A percentile compares a stretch with the other conserved stretches of the same genome.
Evolutionary conservation across 176 grass and related monocot species (phyloP).

Genomic region (Eragrostis nindensis): DNA sequence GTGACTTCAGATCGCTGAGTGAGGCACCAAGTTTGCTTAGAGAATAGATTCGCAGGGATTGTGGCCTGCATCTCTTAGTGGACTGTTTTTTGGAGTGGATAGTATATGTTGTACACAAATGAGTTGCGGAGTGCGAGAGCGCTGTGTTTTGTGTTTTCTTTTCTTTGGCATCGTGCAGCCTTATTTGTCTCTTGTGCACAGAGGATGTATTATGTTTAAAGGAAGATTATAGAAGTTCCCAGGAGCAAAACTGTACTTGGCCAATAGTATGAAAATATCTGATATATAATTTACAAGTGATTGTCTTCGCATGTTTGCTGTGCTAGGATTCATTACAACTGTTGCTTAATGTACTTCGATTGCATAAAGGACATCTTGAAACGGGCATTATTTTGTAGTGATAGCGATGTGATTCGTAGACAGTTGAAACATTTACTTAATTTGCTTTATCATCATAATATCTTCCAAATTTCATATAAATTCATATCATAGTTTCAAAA

Average conservation of each 20-base stretch:
- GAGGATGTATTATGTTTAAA: constrained; percentile 24
- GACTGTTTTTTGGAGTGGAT: constrained; percentile 33
- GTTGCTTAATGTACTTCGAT: neutral
- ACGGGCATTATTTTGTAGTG: too few species aligned
- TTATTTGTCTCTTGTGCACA: constrained; percentile 34
- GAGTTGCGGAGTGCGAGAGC: constrained; percentile 10
- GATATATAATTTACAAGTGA: neutral
- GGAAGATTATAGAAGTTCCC: constrained; percentile 4
- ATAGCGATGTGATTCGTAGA: too few species aligned
- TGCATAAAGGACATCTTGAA: neutral
- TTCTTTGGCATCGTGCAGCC: constrained; percentile 18
- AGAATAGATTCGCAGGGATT: constrained; percentile 25
- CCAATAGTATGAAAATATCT: constrained; percentile 16
- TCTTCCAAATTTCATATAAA: too few species aligned
- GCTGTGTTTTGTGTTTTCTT: constrained; percentile 16
- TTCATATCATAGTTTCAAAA: too few species aligned
- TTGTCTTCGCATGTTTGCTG: neutral
- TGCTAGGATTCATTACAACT: neutral
- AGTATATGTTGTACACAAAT: constrained; percentile 41
- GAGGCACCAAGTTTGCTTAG: constrained; percentile 31
- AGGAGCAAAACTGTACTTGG: constrained; percentile 19
- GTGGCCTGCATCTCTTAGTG: neutral
- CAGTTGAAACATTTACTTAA: too few species aligned
- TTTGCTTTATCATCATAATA: too few species aligned
- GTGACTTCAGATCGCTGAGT: constrained; percentile 19